Evolutionary conservation across 2,329 filamentous ascomycete genomes (phyloP), one percentile per base, ranked within the genome.

Genomic region (Thermothelomyces thermophilus): DNA sequence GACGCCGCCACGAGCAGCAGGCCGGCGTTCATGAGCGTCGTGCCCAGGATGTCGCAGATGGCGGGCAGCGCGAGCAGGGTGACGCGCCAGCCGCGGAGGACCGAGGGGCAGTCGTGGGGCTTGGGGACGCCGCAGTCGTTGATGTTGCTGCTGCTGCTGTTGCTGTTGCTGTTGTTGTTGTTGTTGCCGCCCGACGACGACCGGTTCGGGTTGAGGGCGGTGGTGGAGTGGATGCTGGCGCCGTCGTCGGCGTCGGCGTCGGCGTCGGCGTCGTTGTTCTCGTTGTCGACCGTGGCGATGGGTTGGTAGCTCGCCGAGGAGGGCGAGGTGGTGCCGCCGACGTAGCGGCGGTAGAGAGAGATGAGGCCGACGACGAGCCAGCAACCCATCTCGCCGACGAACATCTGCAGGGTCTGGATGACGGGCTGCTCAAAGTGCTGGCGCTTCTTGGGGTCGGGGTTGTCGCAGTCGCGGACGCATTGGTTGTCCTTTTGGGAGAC

Each of bases 361-460:
- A 86, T 83, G 43, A 78, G 62, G 19, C 85, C 82, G 37, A 97
- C 79, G 46, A 98, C 88, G 13, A 97, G 77, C 90, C 91, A 98
- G 73, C 90, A 95, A 56, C 90, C 91, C 77, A 88, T 86, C 68
- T 98, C 93, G 49, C 93, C 93, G 55, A 96, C 78, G 67, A 98
- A 98, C 93, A 98, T 98, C 68, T 97, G 93, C 1, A 89, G 82
- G 56, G 93, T 97, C 67, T 98, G 93, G 48, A 97, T 82, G 46
- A 98, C 90, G 16, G 93, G 93, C 66, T 97, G 91, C 67, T 96
- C 89, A 70, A 98, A 97, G 60, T 80, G 78, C 56, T 79, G 73
- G 46, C 81, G 84, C 58, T 84, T 79, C 52, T 75, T 76, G 9
- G 80, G 79, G 61, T 88, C 73, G 19, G 79, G 73, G 53, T 80